phyloP scores from a whole-genome alignment of 805 yeast genomes.

The Zygosaccharomyces kombuchaensis region DNA sequence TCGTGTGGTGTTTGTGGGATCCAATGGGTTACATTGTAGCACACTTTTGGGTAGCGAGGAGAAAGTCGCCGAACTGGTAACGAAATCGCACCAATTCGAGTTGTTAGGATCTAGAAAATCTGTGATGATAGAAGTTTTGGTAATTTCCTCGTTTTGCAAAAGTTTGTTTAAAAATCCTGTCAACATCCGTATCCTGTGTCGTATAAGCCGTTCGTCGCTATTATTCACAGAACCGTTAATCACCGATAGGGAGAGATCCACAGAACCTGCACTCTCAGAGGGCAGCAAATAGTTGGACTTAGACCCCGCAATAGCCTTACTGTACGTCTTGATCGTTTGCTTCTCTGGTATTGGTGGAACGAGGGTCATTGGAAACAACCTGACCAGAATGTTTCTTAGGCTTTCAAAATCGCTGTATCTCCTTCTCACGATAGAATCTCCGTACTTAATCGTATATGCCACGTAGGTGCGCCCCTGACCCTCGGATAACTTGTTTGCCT shows the following conservation, averaged over 20 bases:
- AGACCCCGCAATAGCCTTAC: conserved; percentile 31
- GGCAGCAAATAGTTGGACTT: conserved; percentile 29
- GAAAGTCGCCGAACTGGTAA: conserved; percentile 33
- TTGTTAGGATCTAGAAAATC: conserved; percentile 36
- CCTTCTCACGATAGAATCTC: conserved; percentile 56
- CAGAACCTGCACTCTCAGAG: conserved; percentile 29
- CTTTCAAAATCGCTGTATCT: conserved; percentile 91
- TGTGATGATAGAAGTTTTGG: conserved; percentile 29
- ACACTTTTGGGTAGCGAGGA: conserved; percentile 32
- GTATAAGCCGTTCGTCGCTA: conserved; percentile 34
- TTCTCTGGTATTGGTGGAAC: conserved; percentile 95
- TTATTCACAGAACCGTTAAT: conserved; percentile 30
- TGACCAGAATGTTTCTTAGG: conserved; percentile 61
- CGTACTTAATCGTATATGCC: conserved; percentile 68
- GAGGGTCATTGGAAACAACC: conserved; percentile 73
- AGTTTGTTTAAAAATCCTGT: conserved; percentile 33
- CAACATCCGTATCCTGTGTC: conserved; percentile 35
- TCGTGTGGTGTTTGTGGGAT: conserved; percentile 35
- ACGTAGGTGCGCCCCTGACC: conserved; percentile 41
- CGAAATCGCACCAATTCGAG: conserved; percentile 33
- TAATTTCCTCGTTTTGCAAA: conserved; percentile 26
- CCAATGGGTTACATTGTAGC: conserved; percentile 34
- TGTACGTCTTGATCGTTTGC: conserved; percentile 41
- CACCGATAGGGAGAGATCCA: conserved; percentile 31
- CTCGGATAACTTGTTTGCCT: conserved; percentile 31